Conservation (phyloP, 2,329 filamentous ascomycete species). For the Ascochyta lentis region DNA sequence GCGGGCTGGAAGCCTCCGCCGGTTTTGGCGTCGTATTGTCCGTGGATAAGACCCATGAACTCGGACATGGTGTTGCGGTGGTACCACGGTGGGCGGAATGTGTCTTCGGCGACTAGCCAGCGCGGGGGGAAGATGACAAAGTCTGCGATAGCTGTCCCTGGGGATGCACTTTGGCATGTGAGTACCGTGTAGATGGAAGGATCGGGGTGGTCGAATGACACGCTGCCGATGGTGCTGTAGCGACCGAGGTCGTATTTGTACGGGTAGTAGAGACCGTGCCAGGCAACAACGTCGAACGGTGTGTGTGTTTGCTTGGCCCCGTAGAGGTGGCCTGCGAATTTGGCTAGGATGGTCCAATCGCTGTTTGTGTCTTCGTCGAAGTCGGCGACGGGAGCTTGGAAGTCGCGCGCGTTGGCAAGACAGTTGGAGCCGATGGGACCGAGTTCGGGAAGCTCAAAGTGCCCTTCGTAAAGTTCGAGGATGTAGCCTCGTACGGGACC, state of each 20-base stretch:
- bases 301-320: constrained; percentile 67
- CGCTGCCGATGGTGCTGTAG: constrained; percentile 63
- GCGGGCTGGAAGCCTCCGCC: constrained; percentile 67
- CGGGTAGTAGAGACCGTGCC: constrained; percentile 73
- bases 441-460: constrained; percentile 70
- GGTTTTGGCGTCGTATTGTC: constrained; percentile 67
- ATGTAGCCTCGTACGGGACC: constrained; percentile 70
- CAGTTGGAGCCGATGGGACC: constrained; percentile 71
- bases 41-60: constrained; percentile 70
- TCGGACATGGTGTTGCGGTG: constrained; percentile 74
- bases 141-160: constrained; percentile 67
- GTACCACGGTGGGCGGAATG: constrained; percentile 76
- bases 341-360: constrained; percentile 65
- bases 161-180: constrained; percentile 64
- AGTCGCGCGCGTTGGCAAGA: constrained; percentile 70
- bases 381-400: constrained; percentile 65
- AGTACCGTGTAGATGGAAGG: constrained; percentile 72
- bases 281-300: constrained; percentile 74
- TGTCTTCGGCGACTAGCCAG: constrained; percentile 73
- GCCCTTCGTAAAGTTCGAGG: constrained; percentile 69
- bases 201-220: constrained; percentile 70
- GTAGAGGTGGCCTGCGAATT: constrained; percentile 68
- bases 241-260: constrained; percentile 66
- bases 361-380: constrained; percentile 63
- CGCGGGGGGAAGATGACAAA: constrained; percentile 76